Base-by-base conservation (phyloP, 257 asterid genomes). In the Nicotiana attenuata region DNA sequence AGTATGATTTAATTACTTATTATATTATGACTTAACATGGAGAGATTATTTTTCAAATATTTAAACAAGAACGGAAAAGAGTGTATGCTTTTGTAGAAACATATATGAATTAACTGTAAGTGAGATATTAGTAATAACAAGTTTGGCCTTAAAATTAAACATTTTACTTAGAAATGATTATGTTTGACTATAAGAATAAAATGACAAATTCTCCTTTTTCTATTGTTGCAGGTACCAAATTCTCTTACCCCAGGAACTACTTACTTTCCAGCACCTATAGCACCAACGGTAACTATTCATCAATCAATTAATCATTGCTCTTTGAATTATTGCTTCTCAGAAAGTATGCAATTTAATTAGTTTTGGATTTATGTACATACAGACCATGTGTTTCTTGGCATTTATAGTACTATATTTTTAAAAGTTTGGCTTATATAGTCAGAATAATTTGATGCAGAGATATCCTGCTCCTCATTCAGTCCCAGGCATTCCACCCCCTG, bases 231-330 rank as follows among this genome's bases (percentile, higher is more conserved):
- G 98, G 91, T 90, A 83, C 92, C 92, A 20, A 87, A 66, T 67
- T 38, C 81, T 80, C 86, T 80, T 13, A 89, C 91, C 65, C 92
- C 91, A 24, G 97, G 95, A 83, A 86, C 88, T 83, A 92, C 96
- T 83, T 91, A 85, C 85, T 90, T 85, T 77, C 86, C 92, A 52
- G 87, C 92, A 19, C 93, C 85, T 80, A 81, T 84, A 68, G 84
- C 88, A 6, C 83, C 90, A 60, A 76, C 89, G 83, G 94, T 92
- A 92, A 83, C 61, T 82, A 38, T 31, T 81, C 28, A 57, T 81
- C 28, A 57, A 50, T 22, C 77, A 68, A 80, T 71, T 71, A 45
- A 71, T 71, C 78, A 45, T 20, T 71, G 61, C 29, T 20, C 55
- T 47, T 73, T 7, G 8, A 31, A 31, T 29, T 65, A 28, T 65